Evolutionary conservation across 1,284 basidiomycete species (phyloP), one percentile per base, ranked within the genome.

Genomic region (Mycosarcoma mackinlayi): DNA sequence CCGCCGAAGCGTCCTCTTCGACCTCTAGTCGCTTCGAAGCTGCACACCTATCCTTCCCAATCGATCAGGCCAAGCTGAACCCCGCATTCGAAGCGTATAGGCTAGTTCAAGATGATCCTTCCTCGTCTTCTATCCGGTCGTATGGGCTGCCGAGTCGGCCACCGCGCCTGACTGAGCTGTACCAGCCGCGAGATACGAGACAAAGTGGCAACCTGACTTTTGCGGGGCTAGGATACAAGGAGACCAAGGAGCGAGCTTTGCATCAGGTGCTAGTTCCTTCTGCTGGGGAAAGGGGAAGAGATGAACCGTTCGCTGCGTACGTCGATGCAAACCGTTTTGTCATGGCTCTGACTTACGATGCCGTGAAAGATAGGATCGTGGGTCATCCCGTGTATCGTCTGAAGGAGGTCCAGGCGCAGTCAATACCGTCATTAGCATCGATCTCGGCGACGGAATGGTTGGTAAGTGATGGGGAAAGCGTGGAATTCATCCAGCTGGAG

Each of bases 81-180:
- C 55, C 71, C 0, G 18, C 13, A n/a, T 76, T 76, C 38, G 66
- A 76, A 40, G 64, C 70, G 3, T 76, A 76, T 31, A 63, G 58
- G 33, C 74, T 76, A 19, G 37, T 72, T 6, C 59, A 67, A 19
- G 61, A 75, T 34, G 52, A 44, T 2, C 16, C 49, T 3, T n/a
- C 50, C 1, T 24, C 50, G 1, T 47, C 51, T 4, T 47, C 25
- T 8, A 4, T 30, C 13, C 46, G 16, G 23, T 46, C 63, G 7
- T 62, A 58, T 25, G 47, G 35, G 0, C 33, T 68, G 18, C 66
- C 62, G 1, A 68, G 59, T 34, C 52, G 34, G 3, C 70, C 62
- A 10, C 60, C 54, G 3, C 39, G 39, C 3, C 51, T 73, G 11
- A 19, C 28, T 4, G 49, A 62, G n/a, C 34, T 67, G 10, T 76